These are phyloP conservation scores for Aspergillaceae sp. DNA, from an alignment of 2,329 filamentous ascomycete genomes.

Conservation along the genomic window DNA sequence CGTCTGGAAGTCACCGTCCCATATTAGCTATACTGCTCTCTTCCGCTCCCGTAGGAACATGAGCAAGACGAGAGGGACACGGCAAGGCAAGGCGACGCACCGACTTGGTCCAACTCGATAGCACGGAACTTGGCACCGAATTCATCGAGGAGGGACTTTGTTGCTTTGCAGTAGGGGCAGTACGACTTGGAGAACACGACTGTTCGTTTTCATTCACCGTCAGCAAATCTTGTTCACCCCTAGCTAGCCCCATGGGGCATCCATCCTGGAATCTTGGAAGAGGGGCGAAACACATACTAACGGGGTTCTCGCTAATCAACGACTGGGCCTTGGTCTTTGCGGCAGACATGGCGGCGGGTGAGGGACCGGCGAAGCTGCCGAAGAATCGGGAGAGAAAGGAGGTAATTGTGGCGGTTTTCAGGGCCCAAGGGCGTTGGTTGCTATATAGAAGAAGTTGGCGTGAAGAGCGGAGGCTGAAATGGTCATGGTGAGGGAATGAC, in stretches of 20 bases:
- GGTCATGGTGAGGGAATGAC: conserved; percentile 5
- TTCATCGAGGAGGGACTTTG: conserved; percentile 65
- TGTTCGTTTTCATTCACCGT: conserved; percentile 1
- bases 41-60: no score
- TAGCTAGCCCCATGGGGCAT: no score
- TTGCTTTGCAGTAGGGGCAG: conserved; percentile 82
- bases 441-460: not conserved
- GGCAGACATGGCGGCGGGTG: conserved; percentile 65
- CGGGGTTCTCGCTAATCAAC: conserved; percentile 82
- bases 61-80: not conserved
- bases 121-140: conserved; percentile 63
- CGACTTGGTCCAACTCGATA: conserved; percentile 76
- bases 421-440: not conserved
- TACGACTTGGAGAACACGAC: conserved; percentile 96
- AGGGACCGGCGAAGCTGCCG: conserved; percentile 45
- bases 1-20: conserved; percentile 46
- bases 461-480: not conserved
- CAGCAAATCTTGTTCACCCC: no score
- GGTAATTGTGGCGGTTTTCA: conserved; percentile 43
- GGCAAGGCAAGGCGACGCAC: conserved; percentile 45
- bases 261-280: not conserved
- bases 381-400: conserved; percentile 69
- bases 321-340: conserved; percentile 73
- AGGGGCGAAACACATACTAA: conserved; percentile 50
- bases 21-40: not conserved